Conservation (phyloP, 805 yeast species). For the Metschnikowia lochheadii region DNA sequence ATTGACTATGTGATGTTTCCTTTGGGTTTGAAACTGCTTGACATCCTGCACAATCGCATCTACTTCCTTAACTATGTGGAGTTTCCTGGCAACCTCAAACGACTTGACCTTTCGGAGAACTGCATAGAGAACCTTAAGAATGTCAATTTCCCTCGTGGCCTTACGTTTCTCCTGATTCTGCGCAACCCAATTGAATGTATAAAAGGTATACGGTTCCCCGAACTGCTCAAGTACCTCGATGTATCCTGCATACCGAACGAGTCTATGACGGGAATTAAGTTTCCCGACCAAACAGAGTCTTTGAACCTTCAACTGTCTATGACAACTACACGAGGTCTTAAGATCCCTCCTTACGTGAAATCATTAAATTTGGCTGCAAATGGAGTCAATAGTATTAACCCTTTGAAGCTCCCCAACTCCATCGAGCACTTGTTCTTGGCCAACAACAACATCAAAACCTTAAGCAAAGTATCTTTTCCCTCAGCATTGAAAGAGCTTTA, state of each 20-base stretch:
- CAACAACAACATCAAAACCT: constrained; percentile 41
- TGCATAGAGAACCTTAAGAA: constrained; percentile 37
- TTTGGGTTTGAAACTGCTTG: constrained; percentile 27
- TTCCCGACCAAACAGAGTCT: constrained; percentile 35
- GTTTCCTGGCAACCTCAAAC: constrained; percentile 28
- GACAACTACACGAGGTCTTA: constrained; percentile 43
- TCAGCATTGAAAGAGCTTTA: constrained; percentile 30
- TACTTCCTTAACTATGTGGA: constrained; percentile 38
- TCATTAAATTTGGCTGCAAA: constrained; percentile 32
- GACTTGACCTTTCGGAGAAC: constrained; percentile 37
- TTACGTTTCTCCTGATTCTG: constrained; percentile 29
- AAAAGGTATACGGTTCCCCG: constrained; percentile 40
- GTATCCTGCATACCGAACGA: constrained; percentile 42
- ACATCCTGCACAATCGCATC: constrained; percentile 34
- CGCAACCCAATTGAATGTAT: constrained; percentile 41
- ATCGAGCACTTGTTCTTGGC: constrained; percentile 35
- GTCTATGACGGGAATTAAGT: constrained; percentile 44
- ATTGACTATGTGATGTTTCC: constrained; percentile 38
- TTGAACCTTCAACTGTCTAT: constrained; percentile 41
- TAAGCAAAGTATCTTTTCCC: constrained; percentile 42
- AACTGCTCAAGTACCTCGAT: constrained; percentile 32
- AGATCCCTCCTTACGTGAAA: constrained; percentile 31
- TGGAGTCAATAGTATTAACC: constrained; percentile 45
- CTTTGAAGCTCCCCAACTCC: constrained; percentile 39
- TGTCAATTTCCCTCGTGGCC: constrained; percentile 32